Conservation (phyloP, 2,329 filamentous ascomycete species). For the Didymella arachidicola region DNA sequence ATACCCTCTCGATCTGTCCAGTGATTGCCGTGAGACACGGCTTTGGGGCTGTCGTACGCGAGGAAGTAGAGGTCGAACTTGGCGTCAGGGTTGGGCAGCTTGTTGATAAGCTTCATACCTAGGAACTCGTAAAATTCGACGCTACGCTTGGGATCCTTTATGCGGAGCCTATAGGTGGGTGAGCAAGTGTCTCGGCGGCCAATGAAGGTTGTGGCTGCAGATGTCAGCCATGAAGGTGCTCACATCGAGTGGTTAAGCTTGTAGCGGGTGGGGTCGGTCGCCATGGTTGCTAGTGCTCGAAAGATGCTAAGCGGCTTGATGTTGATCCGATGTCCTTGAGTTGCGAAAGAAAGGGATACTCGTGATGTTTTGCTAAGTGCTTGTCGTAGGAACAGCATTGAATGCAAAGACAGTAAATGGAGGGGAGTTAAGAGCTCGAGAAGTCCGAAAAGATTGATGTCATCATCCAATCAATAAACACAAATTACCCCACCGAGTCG, state of each 20-base stretch:
- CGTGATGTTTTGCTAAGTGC: constrained; percentile 16
- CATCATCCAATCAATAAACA: constrained; percentile 21
- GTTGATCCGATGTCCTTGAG: constrained; percentile 19
- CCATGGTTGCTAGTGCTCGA: constrained; percentile 57
- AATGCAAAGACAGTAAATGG: constrained; percentile 21
- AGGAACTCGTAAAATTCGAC: constrained; percentile 95
- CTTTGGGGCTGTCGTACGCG: constrained; percentile 79
- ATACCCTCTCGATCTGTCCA: constrained; percentile 87
- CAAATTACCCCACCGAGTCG: constrained; percentile 28
- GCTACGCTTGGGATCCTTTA: constrained; percentile 86
- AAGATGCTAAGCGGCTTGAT: constrained; percentile 21
- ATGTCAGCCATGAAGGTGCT: constrained; percentile 29
- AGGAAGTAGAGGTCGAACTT: constrained; percentile 98
- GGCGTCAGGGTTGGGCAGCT: constrained; percentile 81
- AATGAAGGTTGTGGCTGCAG: constrained; percentile 7
- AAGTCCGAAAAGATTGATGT: constrained; percentile 49
- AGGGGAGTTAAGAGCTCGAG: constrained; percentile 19
- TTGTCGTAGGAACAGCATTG: constrained; percentile 38
- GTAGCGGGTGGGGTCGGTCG: constrained; percentile 68
- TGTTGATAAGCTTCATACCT: constrained; percentile 83
- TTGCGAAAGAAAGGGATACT: constrained; percentile 17
- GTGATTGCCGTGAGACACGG: constrained; percentile 75
- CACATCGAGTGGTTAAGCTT: constrained; percentile 69
- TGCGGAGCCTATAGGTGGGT: constrained; percentile 63
- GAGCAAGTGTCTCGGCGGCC: constrained; percentile 11